These are phyloP conservation scores for Russula griseocarnosa DNA, from an alignment of 768 basidiomycete species.

Conservation along the genomic window DNA sequence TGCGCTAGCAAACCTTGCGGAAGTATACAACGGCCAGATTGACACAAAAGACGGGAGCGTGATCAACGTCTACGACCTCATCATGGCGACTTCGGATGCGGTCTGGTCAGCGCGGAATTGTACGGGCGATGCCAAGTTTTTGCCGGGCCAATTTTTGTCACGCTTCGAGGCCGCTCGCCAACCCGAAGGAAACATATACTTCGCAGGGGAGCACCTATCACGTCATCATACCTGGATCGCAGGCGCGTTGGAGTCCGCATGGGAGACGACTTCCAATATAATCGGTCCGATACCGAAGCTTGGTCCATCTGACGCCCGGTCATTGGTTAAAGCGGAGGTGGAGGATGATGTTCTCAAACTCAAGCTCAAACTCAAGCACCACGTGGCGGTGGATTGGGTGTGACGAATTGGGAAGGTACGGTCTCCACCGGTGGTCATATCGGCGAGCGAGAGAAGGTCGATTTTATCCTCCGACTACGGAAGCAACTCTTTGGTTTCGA, in stretches of 20 bases:
- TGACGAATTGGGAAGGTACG: not conserved
- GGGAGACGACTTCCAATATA: conserved; percentile 16
- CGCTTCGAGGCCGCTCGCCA: conserved; percentile 29
- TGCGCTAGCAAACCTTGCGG: conserved; percentile 29
- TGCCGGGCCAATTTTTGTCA: conserved; percentile 32
- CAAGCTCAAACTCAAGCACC: too few relatives aligned
- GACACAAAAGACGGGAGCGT: conserved; percentile 20
- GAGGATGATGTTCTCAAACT: not conserved
- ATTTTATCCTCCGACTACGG: not conserved
- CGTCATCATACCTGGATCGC: conserved; percentile 35
- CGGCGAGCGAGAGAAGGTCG: not conserved
- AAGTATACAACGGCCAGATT: conserved; percentile 27
- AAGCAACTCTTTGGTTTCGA: not conserved
- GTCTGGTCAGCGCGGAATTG: conserved; percentile 31
- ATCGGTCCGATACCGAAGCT: conserved; percentile 15
- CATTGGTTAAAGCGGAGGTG: not conserved
- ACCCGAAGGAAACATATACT: conserved; percentile 31
- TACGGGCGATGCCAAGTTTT: conserved; percentile 35
- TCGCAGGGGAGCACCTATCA: conserved; percentile 33
- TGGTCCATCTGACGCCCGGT: not conserved
- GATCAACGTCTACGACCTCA: conserved; percentile 29
- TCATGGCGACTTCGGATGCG: conserved; percentile 29
- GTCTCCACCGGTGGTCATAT: not conserved
- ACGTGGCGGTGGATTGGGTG: not conserved
- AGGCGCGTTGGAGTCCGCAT: conserved; percentile 30